A percentile compares a stretch with the other conserved stretches of the same genome.
Conservation (phyloP, 164 flowering plant species). For the Aristolochia contorta region DNA sequence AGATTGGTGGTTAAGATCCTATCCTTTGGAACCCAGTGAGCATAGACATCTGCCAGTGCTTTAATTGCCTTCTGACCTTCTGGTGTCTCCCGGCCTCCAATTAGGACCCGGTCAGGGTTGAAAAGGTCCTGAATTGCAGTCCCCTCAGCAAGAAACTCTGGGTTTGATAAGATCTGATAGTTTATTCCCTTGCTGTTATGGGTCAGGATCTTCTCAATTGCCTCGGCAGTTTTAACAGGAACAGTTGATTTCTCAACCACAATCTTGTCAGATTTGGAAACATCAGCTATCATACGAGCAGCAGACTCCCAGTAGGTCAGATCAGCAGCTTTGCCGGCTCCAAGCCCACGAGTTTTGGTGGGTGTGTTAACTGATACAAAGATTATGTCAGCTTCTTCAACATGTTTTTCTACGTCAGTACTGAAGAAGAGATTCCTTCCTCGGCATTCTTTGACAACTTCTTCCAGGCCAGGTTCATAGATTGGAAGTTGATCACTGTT, state of each 20-base stretch:
- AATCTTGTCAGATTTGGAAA: constrained; percentile 74
- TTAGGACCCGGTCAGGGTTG: constrained; percentile 77
- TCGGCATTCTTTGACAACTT: constrained; percentile 74
- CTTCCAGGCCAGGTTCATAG: constrained; percentile 85
- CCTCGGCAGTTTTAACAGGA: constrained; percentile 93
- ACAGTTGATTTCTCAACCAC: constrained; percentile 94
- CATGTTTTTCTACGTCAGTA: constrained; percentile 83
- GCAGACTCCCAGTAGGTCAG: constrained; percentile 95
- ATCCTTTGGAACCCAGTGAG: constrained; percentile 84
- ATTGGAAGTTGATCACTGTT: constrained; percentile 81
- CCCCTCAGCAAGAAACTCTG: constrained; percentile 89
- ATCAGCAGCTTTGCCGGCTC: constrained; percentile 93
- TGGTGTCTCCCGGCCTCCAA: constrained; percentile 89
- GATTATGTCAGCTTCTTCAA: constrained; percentile 77
- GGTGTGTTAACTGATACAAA: constrained; percentile 90
- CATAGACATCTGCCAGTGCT: constrained; percentile 62
- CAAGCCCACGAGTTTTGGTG: constrained; percentile 81
- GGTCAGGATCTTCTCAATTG: constrained; percentile 77
- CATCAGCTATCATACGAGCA: constrained; percentile 92
- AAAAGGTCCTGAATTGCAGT: constrained; percentile 81
- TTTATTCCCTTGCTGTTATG: constrained; percentile 85
- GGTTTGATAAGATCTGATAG: constrained; percentile 80
- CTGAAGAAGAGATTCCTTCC: constrained; percentile 90
- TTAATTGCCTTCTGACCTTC: constrained; percentile 71
- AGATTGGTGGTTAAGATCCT: constrained; percentile 68